A percentile compares a stretch with the other conserved stretches of the same genome.
Conservation (phyloP, 1,284 basidiomycete genomes). For the Papiliotrema flavescens region DNA sequence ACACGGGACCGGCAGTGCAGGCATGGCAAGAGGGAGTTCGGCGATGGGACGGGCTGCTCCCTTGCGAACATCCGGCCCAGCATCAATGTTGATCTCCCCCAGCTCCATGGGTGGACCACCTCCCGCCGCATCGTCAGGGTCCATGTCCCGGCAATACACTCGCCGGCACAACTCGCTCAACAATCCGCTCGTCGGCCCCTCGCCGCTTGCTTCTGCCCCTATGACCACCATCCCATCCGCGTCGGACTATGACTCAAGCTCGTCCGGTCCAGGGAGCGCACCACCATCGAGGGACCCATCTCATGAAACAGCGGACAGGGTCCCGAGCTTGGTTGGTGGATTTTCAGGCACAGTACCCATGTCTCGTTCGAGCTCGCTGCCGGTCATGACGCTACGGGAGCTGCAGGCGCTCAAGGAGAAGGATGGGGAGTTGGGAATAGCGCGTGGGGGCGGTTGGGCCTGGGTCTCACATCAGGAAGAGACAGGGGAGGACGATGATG, state of each 20-base stretch:
- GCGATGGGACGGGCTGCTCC: not conserved
- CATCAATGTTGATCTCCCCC: not conserved
- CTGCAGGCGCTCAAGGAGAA: conserved; percentile 33
- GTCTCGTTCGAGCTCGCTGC: conserved; percentile 35
- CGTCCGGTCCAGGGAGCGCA: not conserved
- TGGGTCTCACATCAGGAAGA: conserved; percentile 29
- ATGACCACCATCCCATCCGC: conserved; percentile 29
- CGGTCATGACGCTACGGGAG: conserved; percentile 34
- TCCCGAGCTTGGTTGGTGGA: conserved; percentile 1
- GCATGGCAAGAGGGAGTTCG: conserved; percentile 5
- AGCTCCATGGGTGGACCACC: not conserved
- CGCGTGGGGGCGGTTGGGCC: conserved; percentile 31
- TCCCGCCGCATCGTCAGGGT: too few species aligned
- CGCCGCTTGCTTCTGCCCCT: conserved; percentile 25
- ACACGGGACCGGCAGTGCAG: not conserved
- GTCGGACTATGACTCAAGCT: conserved; percentile 14
- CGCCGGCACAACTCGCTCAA: conserved; percentile 13
- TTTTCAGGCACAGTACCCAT: conserved; percentile 25
- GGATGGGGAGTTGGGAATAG: conserved; percentile 37
- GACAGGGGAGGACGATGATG: conserved; percentile 11
- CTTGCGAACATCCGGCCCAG: not conserved
- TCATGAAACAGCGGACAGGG: not conserved
- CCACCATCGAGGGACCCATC: conserved; percentile 11
- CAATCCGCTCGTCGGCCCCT: conserved; percentile 10
- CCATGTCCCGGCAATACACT: not conserved